Base-by-base conservation (phyloP, 305 asterid species). In the Striga hermonthica region DNA sequence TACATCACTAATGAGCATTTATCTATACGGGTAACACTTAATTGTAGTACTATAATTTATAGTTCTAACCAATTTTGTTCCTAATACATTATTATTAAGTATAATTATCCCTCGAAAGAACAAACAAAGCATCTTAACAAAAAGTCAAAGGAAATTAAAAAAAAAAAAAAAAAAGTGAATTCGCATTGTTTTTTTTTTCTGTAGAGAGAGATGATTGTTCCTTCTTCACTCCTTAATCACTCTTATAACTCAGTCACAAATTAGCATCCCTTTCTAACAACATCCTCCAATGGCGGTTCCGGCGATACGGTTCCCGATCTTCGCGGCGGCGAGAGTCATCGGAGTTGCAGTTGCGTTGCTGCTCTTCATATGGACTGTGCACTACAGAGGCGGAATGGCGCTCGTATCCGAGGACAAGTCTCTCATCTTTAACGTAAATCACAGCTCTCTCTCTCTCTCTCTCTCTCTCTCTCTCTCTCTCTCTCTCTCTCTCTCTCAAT, bases 311-410 rank as follows among this genome's bases (percentile, higher is more conserved):
- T 89, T 87, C 56, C 95, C 95, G 81, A 83, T 92, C 78, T 76
- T 85, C 61, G 7, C 64, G 63, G 71, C 69, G 80, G 84, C 84
- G 39, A 83, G 97, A 71, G 5, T 76, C 5, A 67, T 89, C 64
- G 97, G 96, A 16, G 47, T 81, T 40, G 77, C 73, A 4, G 82
- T 92, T 28, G 9, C 85, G 44, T 81, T 77, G 8, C 57, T 87
- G 69, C 77, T 86, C 9, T 39, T 92, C 45, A 61, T 76, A n/a
- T 92, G 98, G 98, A 80, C 62, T 61, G 61, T 84, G 48, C 94
- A 75, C 70, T 92, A 75, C 78, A 82, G 98, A 76, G 98, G 98
- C 66, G 98, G 98, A 44, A 71, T 92, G 78, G 91, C 98, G 66
- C 88, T 92, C 74, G 75, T 79, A 35, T 86, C 98, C 73, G 85